phyloP scores from a whole-genome alignment of 1,284 basidiomycete species.

The Naganishia albida region DNA sequence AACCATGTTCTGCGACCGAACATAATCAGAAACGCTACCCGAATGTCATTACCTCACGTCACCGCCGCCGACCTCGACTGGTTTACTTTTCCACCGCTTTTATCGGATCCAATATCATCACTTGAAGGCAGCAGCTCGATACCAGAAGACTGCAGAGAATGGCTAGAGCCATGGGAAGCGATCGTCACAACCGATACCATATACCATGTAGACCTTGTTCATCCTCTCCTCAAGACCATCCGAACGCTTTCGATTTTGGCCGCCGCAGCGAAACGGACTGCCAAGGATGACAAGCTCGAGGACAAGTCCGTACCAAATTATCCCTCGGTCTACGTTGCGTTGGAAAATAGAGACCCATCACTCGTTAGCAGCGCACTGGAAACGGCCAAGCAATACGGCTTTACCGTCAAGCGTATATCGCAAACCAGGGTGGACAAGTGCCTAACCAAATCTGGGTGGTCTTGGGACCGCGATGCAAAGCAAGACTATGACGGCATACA shows the following conservation, averaged over 20 bases:
- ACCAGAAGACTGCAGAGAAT: slow-evolving; percentile 43
- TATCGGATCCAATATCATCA: too few species aligned
- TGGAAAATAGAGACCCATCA: slow-evolving; percentile 73
- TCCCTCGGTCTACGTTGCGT: slow-evolving; percentile 65
- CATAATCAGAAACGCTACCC: slow-evolving; percentile 60
- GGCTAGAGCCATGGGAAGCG: slow-evolving; percentile 67
- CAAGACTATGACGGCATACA: slow-evolving; percentile 52
- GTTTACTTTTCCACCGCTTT: slow-evolving; percentile 1
- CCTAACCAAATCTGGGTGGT: slow-evolving; percentile 61
- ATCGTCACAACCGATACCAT: slow-evolving; percentile 84
- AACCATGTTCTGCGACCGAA: slow-evolving; percentile 68
- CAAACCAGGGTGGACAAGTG: slow-evolving; percentile 64
- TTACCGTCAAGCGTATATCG: slow-evolving; percentile 64
- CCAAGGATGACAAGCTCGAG: not conserved
- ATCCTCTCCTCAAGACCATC: slow-evolving; percentile 71
- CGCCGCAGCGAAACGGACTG: not conserved
- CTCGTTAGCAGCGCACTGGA: slow-evolving; percentile 65
- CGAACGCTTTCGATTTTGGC: slow-evolving; percentile 56
- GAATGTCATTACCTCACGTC: slow-evolving; percentile 48
- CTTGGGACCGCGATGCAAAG: slow-evolving; percentile 38
- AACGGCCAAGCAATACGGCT: slow-evolving; percentile 58
- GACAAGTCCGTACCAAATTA: slow-evolving; percentile 28
- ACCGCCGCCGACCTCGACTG: slow-evolving; percentile 16
- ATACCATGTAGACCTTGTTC: slow-evolving; percentile 66
- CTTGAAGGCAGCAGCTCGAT: not conserved